Conservation (phyloP, 805 yeast species). For the Ogataea minuta region DNA sequence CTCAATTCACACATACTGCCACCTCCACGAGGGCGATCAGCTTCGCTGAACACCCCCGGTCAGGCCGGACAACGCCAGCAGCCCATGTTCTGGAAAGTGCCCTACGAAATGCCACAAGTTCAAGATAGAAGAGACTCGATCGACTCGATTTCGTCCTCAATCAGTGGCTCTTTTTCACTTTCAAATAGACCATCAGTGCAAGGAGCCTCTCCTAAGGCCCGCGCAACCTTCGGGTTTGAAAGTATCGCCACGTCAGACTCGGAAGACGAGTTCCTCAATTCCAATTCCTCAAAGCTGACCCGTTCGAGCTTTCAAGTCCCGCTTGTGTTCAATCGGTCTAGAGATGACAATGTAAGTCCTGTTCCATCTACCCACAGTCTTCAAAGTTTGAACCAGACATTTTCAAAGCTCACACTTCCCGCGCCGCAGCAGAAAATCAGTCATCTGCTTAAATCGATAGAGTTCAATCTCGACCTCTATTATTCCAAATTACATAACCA, state of each 20-base stretch:
- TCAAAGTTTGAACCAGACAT: constrained; percentile 25
- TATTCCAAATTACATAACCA: constrained; percentile 42
- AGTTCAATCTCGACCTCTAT: constrained; percentile 39
- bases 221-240: constrained; percentile 22
- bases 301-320: constrained; percentile 27
- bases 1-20: constrained; percentile 23
- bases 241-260: constrained; percentile 33
- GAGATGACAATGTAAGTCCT: constrained; percentile 26
- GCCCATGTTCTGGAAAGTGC: constrained; percentile 56
- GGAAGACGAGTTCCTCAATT: constrained; percentile 32
- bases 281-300: constrained; percentile 25
- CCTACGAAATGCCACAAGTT: constrained; percentile 50
- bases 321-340: constrained; percentile 18
- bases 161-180: constrained; percentile 36
- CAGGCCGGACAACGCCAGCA: constrained; percentile 12
- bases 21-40: constrained; percentile 25
- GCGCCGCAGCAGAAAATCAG: constrained; percentile 23
- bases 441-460: constrained; percentile 28
- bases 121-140: constrained; percentile 39
- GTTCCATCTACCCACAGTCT: constrained; percentile 26
- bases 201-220: constrained; percentile 18
- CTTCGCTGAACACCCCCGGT: constrained; percentile 18
- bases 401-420: constrained; percentile 18
- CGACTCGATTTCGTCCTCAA: constrained; percentile 49
- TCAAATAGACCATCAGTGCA: constrained; percentile 9